Base-by-base conservation (phyloP, 345 rosid species). In the Sisymbrium irio region DNA sequence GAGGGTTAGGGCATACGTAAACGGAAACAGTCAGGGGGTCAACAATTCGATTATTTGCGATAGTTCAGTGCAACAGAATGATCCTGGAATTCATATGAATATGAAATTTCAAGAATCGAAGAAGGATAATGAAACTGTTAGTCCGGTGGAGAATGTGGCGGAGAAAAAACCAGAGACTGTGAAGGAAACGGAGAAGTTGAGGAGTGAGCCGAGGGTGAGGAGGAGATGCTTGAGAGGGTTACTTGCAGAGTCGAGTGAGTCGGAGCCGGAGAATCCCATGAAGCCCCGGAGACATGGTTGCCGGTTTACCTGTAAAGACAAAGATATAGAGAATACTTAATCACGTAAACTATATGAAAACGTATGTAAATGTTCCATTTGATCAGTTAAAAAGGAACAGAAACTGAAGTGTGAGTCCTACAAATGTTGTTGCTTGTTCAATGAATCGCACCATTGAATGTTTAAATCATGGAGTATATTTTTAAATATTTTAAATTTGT, bases 281-380 rank as follows among this genome's bases (percentile, higher is more conserved):
- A 90, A 86, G 77, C 92, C 96, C 22, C 81, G 83, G 53, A 85
- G 82, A 51, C 93, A 95, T 77, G 97, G 96, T 28, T 88, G 96
- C 70, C 82, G 84, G 35, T 88, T 80, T 44, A 25, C 25, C 10
- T 80, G 89, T 62, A 82, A 69, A 49, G 83, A 70, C 78, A 81
- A 83, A 71, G 87, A 82, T 25, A 78, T 77, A 65, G 85, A 87
- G 62, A 73, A 74, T 20, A 44, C 53, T 63, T 76, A 39, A 36
- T 45, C 13, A 6, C 13, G 60, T 55, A 3, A 14, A 44, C 22
- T 25, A 15, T 50, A 51, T 44, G 44, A 46, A 63, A n/a, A 9
- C 1, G 28, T 50, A 39, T 35, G 22, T n/a, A 62, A 62, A 53
- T 6, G 4, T 33, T 71, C 13, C 12, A 36, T 5, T 61, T 60